These are phyloP conservation scores for Crepidotus variabilis DNA, from an alignment of 768 basidiomycete species.

Conservation along the genomic window DNA sequence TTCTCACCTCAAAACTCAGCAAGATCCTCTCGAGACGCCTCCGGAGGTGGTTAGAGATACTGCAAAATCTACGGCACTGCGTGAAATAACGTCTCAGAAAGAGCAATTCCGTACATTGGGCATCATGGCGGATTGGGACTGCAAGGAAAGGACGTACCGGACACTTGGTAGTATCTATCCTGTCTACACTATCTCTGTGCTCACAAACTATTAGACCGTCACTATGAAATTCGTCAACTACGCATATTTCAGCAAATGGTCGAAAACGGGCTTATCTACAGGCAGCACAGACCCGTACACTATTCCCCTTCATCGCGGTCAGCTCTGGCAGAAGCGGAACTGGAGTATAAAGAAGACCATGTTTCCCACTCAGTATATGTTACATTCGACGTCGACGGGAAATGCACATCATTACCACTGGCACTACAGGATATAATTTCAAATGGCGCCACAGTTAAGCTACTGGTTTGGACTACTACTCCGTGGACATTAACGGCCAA, in stretches of 20 bases:
- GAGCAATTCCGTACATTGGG: constrained; percentile 78
- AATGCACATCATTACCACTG: constrained; percentile 14
- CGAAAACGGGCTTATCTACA: constrained; percentile 76
- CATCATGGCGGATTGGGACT: constrained; percentile 89
- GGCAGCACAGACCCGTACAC: constrained; percentile 86
- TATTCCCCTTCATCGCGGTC: constrained; percentile 95
- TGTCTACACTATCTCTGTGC: background rate
- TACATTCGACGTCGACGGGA: constrained; percentile 57
- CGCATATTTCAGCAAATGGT: constrained; percentile 87
- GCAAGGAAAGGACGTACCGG: constrained; percentile 63
- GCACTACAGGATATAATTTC: constrained; percentile 29
- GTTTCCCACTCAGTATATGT: constrained; percentile 87
- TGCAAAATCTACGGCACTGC: constrained; percentile 68
- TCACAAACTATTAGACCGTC: constrained; percentile 52
- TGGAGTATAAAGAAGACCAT: constrained; percentile 87
- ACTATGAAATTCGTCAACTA: constrained; percentile 87
- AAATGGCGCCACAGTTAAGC: constrained; percentile 31
- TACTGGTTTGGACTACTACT: constrained; percentile 96
- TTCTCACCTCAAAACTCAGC: constrained; percentile 27
- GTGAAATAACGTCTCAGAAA: constrained; percentile 73
- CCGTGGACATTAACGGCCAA: constrained; percentile 97
- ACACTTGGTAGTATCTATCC: constrained; percentile 62
- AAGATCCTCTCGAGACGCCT: constrained; percentile 53
- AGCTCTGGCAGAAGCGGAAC: constrained; percentile 92
- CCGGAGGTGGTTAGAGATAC: constrained; percentile 60